Base-by-base conservation (phyloP, 192 early-diverging fungal species). In the Allomyces javanicus region DNA sequence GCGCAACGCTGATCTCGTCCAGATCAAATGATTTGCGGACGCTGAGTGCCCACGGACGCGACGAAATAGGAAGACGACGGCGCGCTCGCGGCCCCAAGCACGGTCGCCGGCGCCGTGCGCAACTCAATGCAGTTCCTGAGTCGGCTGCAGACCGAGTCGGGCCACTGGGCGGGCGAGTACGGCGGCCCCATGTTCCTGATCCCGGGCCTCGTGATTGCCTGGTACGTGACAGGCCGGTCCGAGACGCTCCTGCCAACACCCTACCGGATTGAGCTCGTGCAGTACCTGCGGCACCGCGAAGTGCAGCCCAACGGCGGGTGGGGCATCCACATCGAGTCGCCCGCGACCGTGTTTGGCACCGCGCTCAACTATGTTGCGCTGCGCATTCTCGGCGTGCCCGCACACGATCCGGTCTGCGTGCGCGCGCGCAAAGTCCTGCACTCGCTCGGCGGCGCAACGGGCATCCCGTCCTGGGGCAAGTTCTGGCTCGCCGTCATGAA, bases 181-280 rank as follows among this genome's bases (percentile, higher is more conserved):
- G 94, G 91, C 67, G 96, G 96, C 2, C 96, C 96, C 44, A 88
- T 97, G 87, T 99, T 99, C 77, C 73, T 97, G 58, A 83, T 93
- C 27, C 93, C 93, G 19, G 96, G 96, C 25, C 67, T 96, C 1
- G 83, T 92, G 24, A 90, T 99, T 65, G 74, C 86, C 62, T 86
- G 89, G 78, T 92, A 96, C 72, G 85, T 96, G 67, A 91, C 91
- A 0, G 82, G 85, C 24, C 50, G 50, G 50, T 58, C 50, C 50
- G 50, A 58, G 17, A 71, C 83, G 6, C 70, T 76, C 61, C 79
- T 90, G 43, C 83, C 80, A 19, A 77, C 88, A 7, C 78, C 78
- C 24, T 81, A 83, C 68, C 67, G 73, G 25, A 77, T 81, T 5
- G 96, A 97, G 79, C 79, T 97, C 66, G 85, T 87, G 50, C 83